These are phyloP conservation scores for Moesziomyces aphidis DNA, from an alignment of 1,284 basidiomycete species.

Conservation along the genomic window DNA sequence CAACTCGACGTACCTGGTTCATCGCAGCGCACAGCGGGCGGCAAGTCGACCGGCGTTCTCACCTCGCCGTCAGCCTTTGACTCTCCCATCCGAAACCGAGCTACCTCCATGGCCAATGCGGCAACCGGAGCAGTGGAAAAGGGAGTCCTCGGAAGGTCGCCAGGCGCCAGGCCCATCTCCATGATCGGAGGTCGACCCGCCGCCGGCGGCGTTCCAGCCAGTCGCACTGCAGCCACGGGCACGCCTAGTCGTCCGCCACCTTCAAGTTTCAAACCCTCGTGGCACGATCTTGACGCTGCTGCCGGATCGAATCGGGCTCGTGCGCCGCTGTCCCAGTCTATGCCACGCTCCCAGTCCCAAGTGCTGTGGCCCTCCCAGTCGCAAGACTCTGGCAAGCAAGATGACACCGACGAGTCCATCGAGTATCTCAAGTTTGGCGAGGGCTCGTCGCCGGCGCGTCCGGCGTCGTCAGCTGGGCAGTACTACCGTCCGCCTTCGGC, in stretches of 20 bases:
- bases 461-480: conserved; percentile 42
- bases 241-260: conserved; percentile 39
- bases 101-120: conserved; percentile 37
- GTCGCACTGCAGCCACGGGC: conserved; percentile 8
- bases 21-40: conserved; percentile 2
- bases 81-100: conserved; percentile 37
- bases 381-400: not conserved
- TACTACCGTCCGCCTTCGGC: conserved; percentile 57
- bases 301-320: not conserved
- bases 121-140: conserved; percentile 37
- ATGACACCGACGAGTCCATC: conserved; percentile 30
- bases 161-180: conserved; percentile 20
- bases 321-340: conserved; percentile 13
- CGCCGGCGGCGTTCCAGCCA: not conserved
- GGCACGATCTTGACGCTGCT: conserved; percentile 34
- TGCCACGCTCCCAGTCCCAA: conserved; percentile 39
- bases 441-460: conserved; percentile 20
- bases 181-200: conserved; percentile 13
- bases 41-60: conserved; percentile 7
- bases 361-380: conserved; percentile 26
- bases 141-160: conserved; percentile 33
- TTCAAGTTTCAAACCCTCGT: conserved; percentile 38
- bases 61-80: conserved; percentile 24
- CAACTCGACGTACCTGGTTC: conserved; percentile 28
- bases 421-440: conserved; percentile 26